Conservation (phyloP, 768 basidiomycete genomes). For the Podaxis sp. region DNA sequence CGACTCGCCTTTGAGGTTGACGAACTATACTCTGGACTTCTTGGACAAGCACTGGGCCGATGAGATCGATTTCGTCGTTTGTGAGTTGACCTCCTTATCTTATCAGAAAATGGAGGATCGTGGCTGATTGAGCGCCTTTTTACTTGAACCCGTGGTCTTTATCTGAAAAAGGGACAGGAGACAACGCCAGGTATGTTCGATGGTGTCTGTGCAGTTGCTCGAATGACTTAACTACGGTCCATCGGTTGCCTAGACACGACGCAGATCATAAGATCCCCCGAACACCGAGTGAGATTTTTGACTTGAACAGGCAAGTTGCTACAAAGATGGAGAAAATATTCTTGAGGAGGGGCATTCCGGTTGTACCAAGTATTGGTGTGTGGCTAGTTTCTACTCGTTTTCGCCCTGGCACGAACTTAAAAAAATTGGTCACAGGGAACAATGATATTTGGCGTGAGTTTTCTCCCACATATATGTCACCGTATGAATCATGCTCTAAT, state of each 20-base stretch:
- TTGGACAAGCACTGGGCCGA: slow-evolving; percentile 77
- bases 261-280: slow-evolving; percentile 81
- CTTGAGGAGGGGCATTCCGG: slow-evolving; percentile 63
- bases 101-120: not conserved
- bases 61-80: slow-evolving; percentile 90
- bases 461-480: not conserved
- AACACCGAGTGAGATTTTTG: slow-evolving; percentile 76
- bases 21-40: slow-evolving; percentile 81
- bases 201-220: not conserved
- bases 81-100: slow-evolving; percentile 38
- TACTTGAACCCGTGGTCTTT: not conserved
- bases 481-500: slow-evolving; percentile 20
- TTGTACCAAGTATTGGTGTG: slow-evolving; percentile 77
- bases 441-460: slow-evolving; percentile 88
- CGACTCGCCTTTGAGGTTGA: slow-evolving; percentile 78
- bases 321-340: slow-evolving; percentile 76
- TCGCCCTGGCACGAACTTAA: slow-evolving; percentile 3
- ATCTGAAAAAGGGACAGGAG: slow-evolving; percentile 62
- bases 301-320: slow-evolving; percentile 67
- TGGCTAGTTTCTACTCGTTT: not conserved
- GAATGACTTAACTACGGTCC: too few relatives aligned
- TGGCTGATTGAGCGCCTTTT: not conserved
- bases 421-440: slow-evolving; percentile 54
- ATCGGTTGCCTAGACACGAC: slow-evolving; percentile 61
- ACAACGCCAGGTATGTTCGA: slow-evolving; percentile 60